Base-by-base conservation (phyloP, 257 asterid species). In the Haberlea rhodopensis region DNA sequence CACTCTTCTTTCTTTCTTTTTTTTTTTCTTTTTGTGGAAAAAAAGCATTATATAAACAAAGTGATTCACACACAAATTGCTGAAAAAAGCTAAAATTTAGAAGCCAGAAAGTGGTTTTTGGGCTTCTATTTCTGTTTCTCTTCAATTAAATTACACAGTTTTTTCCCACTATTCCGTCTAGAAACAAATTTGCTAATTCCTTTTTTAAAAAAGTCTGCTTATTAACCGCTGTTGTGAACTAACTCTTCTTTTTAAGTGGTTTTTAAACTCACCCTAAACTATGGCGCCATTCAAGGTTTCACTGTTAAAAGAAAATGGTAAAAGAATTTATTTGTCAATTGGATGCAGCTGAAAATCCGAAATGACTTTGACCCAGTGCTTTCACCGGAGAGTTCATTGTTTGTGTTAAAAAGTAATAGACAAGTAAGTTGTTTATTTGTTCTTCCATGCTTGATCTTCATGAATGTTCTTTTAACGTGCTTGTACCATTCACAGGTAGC, bases 301-400 rank as follows among this genome's bases (percentile, higher is more conserved):
- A n/a, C n/a, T n/a, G n/a, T n/a, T n/a, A n/a, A n/a, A n/a, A n/a
- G n/a, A 43, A 0, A 15, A 43, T 43, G 49, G 4, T 15, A 15
- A 43, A 40, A 40, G 2, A 37, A 15, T 15, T 43, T n/a, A 6
- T 43, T 43, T 15, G 49, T 15, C 49, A 15, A 43, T 43, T 43
- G 19, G 63, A 63, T 81, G 84, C 97, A 94, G 99, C 91, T 94
- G 76, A 94, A 90, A 79, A 94, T 90, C 80, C 80, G 99, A 71
- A 94, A 94, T 67, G 99, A 94, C 81, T 94, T 94, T 73, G 99
- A 94, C 75, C 99, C 99, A 8, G 99, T 94, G 60, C 95, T 94
- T 65, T 94, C 99, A 31, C 95, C 99, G 1, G 99, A 90, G 85
- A 94, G 97, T 81, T 94, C 99, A 28, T 71, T 94, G 83, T 94